Base-by-base conservation (phyloP, 2,329 filamentous ascomycete genomes). In the Botrytis tulipae region DNA sequence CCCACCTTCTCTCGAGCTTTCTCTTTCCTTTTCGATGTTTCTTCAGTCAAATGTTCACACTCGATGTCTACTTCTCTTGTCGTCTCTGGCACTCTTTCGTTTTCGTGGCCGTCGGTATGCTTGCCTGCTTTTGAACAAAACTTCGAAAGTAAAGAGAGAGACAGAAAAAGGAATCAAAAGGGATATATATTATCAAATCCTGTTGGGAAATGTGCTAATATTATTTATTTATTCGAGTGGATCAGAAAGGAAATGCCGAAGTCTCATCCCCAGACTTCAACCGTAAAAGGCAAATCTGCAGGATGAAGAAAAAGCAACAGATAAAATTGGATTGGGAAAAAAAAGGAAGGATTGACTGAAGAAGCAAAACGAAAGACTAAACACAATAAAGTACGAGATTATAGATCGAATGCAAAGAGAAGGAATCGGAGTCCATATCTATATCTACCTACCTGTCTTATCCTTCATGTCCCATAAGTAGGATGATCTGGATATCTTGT, bases 221-320 rank as follows among this genome's bases (percentile, higher is more conserved):
- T 68, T 29, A 60, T 68, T 72, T 12, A 37, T 72, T 59, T 51
- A 61, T 68, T 66, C 57, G 57, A 35, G 71, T 72, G 71, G 71
- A 72, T 65, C 68, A 70, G 54, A 70, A 72, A 68, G 70, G 70
- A 72, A 59, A 68, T 67, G 46, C 61, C 46, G 29, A 59, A 62
- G 46, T 59, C 61, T 57, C 46, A 72, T 59, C 62, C 32, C 20
- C 57, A 71, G 59, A 71, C 66, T 57, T 70, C 68, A 72, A 51
- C 42, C 44, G 25, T 16, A 51, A 44, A 63, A 51, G 37, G 59
- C 44, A 51, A 61, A 32, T 71, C 29, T 61, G 57, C 42, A 63
- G 44, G 44, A 46, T n/a, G 68, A 46, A 40, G 54, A 40, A n/a
- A 60, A 60, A 44, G 22, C 42, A 44, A 61, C 29, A 59, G 42